Evolutionary conservation across 192 early-diverging fungal genomes (phyloP).

Genomic region (Geranomyces variabilis): DNA sequence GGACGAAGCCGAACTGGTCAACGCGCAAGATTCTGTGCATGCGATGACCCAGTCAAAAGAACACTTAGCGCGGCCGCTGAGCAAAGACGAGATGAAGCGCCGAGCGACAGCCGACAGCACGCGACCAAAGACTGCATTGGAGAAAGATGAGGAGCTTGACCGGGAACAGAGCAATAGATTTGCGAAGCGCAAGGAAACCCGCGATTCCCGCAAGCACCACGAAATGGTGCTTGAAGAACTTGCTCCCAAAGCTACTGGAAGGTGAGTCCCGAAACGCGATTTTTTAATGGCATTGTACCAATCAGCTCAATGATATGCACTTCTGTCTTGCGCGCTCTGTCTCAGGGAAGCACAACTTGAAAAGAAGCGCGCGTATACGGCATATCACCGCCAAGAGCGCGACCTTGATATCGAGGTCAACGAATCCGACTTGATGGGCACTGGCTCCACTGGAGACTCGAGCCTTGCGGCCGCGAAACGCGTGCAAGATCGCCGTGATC

Average conservation of each 20-base stretch:
- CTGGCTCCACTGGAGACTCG: slow-evolving; percentile 11
- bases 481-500: slow-evolving; percentile 43
- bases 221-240: slow-evolving; percentile 68
- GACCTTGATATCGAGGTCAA: slow-evolving; percentile 67
- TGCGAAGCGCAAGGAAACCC: slow-evolving; percentile 22
- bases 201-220: slow-evolving; percentile 45
- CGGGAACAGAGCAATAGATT: slow-evolving; percentile 35
- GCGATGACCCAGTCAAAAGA: slow-evolving; percentile 48
- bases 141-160: slow-evolving; percentile 43
- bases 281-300: no score
- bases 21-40: slow-evolving; percentile 61
- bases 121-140: slow-evolving; percentile 4
- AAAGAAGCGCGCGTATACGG: slow-evolving; percentile 63
- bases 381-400: slow-evolving; percentile 60
- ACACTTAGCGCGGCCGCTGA: slow-evolving; percentile 19
- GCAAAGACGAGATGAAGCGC: slow-evolving; percentile 10
- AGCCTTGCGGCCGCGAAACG: slow-evolving; percentile 50
- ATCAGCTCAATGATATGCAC: no score
- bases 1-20: slow-evolving; percentile 58
- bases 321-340: no score
- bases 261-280: no score
- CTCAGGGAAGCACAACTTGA: slow-evolving; percentile 65
- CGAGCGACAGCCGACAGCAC: background rate
- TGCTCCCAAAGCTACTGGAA: slow-evolving; percentile 64
- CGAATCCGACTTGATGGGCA: slow-evolving; percentile 66